A percentile compares a stretch with the other conserved stretches of the same genome.
phyloP scores from a whole-genome alignment of 2,329 filamentous ascomycete genomes.

The Aspergillus texensis region DNA sequence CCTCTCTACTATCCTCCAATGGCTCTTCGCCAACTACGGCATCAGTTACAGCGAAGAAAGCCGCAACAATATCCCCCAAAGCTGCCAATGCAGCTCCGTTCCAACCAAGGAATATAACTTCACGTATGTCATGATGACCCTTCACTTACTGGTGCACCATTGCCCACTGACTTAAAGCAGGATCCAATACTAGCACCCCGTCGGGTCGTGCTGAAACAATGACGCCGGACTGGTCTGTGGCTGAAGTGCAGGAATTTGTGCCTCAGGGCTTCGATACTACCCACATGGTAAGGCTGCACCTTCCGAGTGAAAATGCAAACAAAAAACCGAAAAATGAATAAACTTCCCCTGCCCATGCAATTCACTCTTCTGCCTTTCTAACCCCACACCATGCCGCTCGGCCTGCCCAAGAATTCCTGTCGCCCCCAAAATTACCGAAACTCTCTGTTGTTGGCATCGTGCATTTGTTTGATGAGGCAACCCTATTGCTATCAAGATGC shows the following conservation, averaged over 20 bases:
- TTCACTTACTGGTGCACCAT: not conserved
- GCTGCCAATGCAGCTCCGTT: slow-evolving; percentile 78
- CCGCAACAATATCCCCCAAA: slow-evolving; percentile 78
- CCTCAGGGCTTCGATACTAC: slow-evolving; percentile 56
- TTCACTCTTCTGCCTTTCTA: not conserved
- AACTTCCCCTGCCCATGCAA: not conserved
- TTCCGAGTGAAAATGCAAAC: not conserved
- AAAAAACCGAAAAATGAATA: not conserved
- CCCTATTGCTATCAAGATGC: not conserved
- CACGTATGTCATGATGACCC: slow-evolving; percentile 34
- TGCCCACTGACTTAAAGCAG: slow-evolving; percentile 33
- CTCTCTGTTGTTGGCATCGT: not conserved
- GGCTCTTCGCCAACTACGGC: slow-evolving; percentile 33
- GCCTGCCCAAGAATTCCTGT: not conserved
- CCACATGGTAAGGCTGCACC: slow-evolving; percentile 50
- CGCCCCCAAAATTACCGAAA: not conserved
- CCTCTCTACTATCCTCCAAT: slow-evolving; percentile 51
- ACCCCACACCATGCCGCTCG: not conserved
- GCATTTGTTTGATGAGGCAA: not conserved
- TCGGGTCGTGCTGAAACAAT: slow-evolving; percentile 41
- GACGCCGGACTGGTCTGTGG: slow-evolving; percentile 48
- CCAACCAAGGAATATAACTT: slow-evolving; percentile 45
- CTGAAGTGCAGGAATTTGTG: slow-evolving; percentile 53
- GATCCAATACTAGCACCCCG: slow-evolving; percentile 46
- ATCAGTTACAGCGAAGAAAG: slow-evolving; percentile 57